Evolutionary conservation across 1,284 basidiomycete genomes (phyloP), one percentile per base, ranked within the genome.

Genomic region (Phenoliferia sp.): DNA sequence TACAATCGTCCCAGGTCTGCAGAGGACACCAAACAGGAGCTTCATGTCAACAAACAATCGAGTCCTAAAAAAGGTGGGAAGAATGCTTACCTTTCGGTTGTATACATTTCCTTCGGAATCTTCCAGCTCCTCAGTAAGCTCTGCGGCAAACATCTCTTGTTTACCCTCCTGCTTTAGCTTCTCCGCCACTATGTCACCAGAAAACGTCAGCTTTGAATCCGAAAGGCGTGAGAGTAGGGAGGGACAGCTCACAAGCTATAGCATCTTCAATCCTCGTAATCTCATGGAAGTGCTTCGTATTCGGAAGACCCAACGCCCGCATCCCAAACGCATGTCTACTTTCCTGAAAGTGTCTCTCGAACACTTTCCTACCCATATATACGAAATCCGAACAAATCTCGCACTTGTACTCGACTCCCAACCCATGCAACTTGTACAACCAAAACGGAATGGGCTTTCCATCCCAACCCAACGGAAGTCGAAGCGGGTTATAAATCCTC

Each of bases 361-460:
- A 95, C 79, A 94, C 94, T 85, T 94, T 94, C 78, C 90, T 89
- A 73, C 94, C 94, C 88, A 94, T 94, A 79, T 95, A 95, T 16
- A 92, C 90, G 77, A 90, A 89, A 77, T 93, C 92, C 19, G 92
- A 95, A 79, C 96, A 99, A 76, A 99, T 97, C 81, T 99, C 95
- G 78, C 96, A 99, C 67, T 88, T 87, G 80, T 97, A 99, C 80
- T 97, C 94, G 61, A 97, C 94, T 33, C 95, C 94, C 29, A 99
- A 83, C 1, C 96, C 96, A 79, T 99, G 96, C 63, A 99, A 82
- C 80, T 98, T 99, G 83, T 95, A 99, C 68, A 99, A 78, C 95
- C 95, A 99, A 79, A 94, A 98, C 22, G 96, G 95, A 75, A 99
- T 99, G 22, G 95, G 94, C 78, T 95, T 96, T 52, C 94, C 94